Evolutionary conservation across 768 basidiomycete genomes (phyloP).

Genomic region (Tremella mesenterica): DNA sequence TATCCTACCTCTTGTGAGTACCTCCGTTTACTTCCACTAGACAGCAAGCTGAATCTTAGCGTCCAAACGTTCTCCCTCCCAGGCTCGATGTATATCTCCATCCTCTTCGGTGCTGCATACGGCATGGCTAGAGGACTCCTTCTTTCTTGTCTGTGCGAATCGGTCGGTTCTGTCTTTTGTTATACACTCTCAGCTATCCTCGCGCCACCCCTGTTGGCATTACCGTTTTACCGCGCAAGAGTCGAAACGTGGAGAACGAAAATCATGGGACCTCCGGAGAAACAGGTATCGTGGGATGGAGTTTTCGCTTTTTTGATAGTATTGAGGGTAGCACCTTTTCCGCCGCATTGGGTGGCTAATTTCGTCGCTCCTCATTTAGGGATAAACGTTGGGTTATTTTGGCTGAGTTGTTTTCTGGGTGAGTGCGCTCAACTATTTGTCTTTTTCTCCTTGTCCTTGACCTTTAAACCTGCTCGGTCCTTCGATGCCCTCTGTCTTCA

Average conservation of each 20-base stretch:
- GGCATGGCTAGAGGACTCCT: slow-evolving; percentile 77
- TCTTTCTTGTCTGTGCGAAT: slow-evolving; percentile 85
- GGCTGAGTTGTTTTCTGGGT: slow-evolving; percentile 76
- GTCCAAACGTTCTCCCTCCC: slow-evolving; percentile 94
- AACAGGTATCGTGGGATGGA: slow-evolving; percentile 41
- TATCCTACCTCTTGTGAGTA: slow-evolving; percentile 83
- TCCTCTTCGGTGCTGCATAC: slow-evolving; percentile 92
- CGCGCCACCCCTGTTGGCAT: slow-evolving; percentile 78
- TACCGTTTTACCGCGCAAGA: slow-evolving; percentile 73
- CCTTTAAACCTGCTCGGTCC: too few relatives aligned
- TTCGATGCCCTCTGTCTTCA: too few relatives aligned
- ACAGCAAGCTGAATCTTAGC: slow-evolving; percentile 47
- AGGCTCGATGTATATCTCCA: slow-evolving; percentile 95
- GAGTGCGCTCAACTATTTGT: neutral
- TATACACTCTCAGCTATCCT: slow-evolving; percentile 86
- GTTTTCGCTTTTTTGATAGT: slow-evolving; percentile 87
- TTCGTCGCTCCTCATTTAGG: slow-evolving; percentile 85
- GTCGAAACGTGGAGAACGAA: slow-evolving; percentile 74
- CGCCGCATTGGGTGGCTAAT: slow-evolving; percentile 89
- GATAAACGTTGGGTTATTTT: slow-evolving; percentile 75
- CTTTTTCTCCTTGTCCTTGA: too few relatives aligned
- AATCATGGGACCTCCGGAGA: slow-evolving; percentile 60
- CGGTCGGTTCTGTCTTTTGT: slow-evolving; percentile 80
- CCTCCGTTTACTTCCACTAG: neutral
- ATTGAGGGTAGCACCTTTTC: slow-evolving; percentile 82